phyloP scores from a whole-genome alignment of 2,329 filamentous ascomycete species.

The Lachnellula suecica region DNA sequence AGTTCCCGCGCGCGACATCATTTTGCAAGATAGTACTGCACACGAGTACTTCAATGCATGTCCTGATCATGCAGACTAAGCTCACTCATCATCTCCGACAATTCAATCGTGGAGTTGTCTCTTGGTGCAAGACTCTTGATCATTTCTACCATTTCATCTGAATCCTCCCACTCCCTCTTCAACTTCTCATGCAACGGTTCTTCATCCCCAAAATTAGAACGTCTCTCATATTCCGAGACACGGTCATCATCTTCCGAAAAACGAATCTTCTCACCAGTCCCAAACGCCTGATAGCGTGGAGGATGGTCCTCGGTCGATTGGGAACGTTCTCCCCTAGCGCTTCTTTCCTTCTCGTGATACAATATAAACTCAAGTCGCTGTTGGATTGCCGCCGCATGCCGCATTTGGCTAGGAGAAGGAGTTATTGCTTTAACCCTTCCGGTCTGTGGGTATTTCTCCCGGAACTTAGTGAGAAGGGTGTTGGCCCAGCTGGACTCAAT shows the following conservation, averaged over 20 bases:
- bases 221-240: neutral
- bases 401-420: constrained; percentile 10
- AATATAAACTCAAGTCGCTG: constrained; percentile 27
- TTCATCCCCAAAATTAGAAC: neutral
- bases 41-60: neutral
- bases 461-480: constrained; percentile 25
- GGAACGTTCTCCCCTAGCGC: constrained; percentile 4
- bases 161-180: no score
- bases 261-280: neutral
- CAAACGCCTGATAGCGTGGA: neutral
- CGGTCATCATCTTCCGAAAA: neutral
- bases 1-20: no score
- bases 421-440: constrained; percentile 19
- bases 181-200: neutral
- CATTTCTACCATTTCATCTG: no score
- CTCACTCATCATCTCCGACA: neutral
- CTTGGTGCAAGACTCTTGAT: no score
- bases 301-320: neutral
- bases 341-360: constrained; percentile 25
- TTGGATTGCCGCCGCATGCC: constrained; percentile 24
- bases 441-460: constrained; percentile 32
- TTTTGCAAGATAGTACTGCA: neutral
- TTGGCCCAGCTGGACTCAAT: constrained; percentile 24
- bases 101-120: no score
- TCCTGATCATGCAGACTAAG: neutral